Percentiles rank a stretch among this genome's conserved stretches.
These are phyloP conservation scores for Ogataea neopini DNA, from an alignment of 805 yeast species.

Conservation along the genomic window DNA sequence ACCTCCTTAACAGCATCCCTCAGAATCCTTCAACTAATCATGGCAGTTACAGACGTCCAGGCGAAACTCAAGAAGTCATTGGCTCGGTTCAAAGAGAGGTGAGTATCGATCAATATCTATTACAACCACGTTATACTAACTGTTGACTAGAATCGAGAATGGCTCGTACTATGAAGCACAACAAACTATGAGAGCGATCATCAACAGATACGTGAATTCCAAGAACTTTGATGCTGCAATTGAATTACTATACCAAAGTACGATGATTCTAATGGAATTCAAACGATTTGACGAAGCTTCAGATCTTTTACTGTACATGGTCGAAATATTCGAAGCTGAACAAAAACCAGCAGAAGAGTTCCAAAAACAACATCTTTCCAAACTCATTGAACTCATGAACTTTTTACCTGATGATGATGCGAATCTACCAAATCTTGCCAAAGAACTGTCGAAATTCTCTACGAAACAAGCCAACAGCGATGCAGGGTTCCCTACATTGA, in stretches of 20 bases:
- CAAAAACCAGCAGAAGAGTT: slow-evolving; percentile 36
- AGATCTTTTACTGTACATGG: slow-evolving; percentile 69
- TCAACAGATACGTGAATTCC: slow-evolving; percentile 75
- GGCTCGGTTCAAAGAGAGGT: slow-evolving; percentile 57
- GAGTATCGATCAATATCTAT: slow-evolving; percentile 9
- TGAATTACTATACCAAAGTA: slow-evolving; percentile 70
- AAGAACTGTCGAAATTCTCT: slow-evolving; percentile 70
- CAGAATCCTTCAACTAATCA: no score
- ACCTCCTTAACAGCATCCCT: no score
- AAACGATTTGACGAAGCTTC: slow-evolving; percentile 79
- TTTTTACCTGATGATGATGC: slow-evolving; percentile 54
- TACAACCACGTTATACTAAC: background rate
- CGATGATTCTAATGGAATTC: slow-evolving; percentile 65
- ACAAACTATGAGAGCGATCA: slow-evolving; percentile 88
- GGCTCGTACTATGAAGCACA: slow-evolving; percentile 94
- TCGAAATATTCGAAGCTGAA: slow-evolving; percentile 64
- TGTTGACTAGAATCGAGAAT: slow-evolving; percentile 51
- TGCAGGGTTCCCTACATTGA: slow-evolving; percentile 75
- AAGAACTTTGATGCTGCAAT: slow-evolving; percentile 70
- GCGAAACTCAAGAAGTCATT: slow-evolving; percentile 58
- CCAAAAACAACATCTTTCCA: slow-evolving; percentile 31
- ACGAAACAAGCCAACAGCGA: slow-evolving; percentile 46
- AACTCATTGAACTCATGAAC: slow-evolving; percentile 43
- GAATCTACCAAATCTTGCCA: slow-evolving; percentile 64
- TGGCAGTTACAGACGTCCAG: slow-evolving; percentile 23